phyloP scores from a whole-genome alignment of 192 early-diverging fungal genomes.

The Coemansia sp. region DNA sequence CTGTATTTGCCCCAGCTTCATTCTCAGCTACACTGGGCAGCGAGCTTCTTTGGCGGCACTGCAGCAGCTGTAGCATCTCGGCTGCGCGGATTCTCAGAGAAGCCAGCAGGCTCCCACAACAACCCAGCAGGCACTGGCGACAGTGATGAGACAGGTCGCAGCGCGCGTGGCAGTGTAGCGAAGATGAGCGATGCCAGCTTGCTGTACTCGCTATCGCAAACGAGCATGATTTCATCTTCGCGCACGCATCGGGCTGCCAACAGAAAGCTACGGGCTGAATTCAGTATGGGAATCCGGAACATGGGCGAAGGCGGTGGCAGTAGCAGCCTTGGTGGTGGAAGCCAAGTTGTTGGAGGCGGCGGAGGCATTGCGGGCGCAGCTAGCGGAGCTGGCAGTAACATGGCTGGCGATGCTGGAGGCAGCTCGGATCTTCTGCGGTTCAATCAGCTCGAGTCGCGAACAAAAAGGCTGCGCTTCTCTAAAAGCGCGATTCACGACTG shows the following conservation, averaged over 20 bases:
- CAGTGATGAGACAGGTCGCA: slow-evolving; percentile 8
- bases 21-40: slow-evolving; percentile 50
- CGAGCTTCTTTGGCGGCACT: slow-evolving; percentile 51
- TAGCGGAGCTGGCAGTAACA: not conserved
- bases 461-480: slow-evolving; percentile 87
- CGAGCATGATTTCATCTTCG: slow-evolving; percentile 53
- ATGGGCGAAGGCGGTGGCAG: slow-evolving; percentile 28
- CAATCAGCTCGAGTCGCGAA: slow-evolving; percentile 88
- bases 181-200: slow-evolving; percentile 25
- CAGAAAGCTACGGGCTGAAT: slow-evolving; percentile 54
- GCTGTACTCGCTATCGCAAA: slow-evolving; percentile 41
- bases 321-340: slow-evolving; percentile 7
- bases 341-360: slow-evolving; percentile 4
- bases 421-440: slow-evolving; percentile 82
- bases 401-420: not conserved
- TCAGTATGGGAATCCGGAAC: slow-evolving; percentile 63
- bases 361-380: not conserved
- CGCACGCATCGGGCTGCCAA: slow-evolving; percentile 70
- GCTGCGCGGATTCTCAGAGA: slow-evolving; percentile 37
- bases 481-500: slow-evolving; percentile 97
- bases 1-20: slow-evolving; percentile 59
- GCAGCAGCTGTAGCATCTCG: slow-evolving; percentile 47
- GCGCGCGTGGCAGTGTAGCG: slow-evolving; percentile 6
- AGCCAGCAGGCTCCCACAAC: slow-evolving; percentile 1
- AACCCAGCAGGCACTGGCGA: not conserved